Evolutionary conservation across 2,329 filamentous ascomycete genomes (phyloP).

Genomic region (Pseudogymnoascus sp.): DNA sequence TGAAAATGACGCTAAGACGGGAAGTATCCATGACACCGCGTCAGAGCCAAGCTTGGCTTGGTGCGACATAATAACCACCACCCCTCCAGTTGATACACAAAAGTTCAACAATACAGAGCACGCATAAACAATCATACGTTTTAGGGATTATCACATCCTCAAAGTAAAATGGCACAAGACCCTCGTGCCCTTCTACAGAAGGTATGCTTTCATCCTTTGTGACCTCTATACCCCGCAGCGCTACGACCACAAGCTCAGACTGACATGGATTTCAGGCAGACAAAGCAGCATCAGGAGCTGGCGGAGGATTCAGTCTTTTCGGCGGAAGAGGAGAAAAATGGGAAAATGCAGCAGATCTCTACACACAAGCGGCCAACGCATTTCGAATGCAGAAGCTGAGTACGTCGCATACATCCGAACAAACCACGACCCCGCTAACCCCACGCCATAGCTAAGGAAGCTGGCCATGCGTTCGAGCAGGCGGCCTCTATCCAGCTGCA

Average conservation of each 20-base stretch:
- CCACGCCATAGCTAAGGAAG: conserved; percentile 52
- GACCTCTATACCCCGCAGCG: background rate
- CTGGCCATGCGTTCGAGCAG: conserved; percentile 78
- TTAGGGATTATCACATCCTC: conserved; percentile 8
- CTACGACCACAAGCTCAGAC: conserved; percentile 18
- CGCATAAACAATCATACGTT: conserved; percentile 12
- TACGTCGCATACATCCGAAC: conserved; percentile 34
- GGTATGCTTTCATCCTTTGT: conserved; percentile 37
- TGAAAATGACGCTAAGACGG: conserved; percentile 2
- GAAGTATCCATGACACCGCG: conserved; percentile 8
- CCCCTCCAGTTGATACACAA: background rate
- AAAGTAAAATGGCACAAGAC: conserved; percentile 60
- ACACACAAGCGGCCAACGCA: conserved; percentile 81
- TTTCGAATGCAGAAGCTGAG: conserved; percentile 83
- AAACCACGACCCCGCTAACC: background rate
- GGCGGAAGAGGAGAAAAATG: conserved; percentile 82
- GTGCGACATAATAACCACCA: background rate
- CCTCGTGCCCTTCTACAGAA: conserved; percentile 73
- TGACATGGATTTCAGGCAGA: conserved; percentile 59
- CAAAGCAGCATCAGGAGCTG: conserved; percentile 67
- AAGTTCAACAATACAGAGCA: conserved; percentile 6
- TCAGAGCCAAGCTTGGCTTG: conserved; percentile 8
- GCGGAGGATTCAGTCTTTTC: conserved; percentile 82
- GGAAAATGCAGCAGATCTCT: conserved; percentile 81
- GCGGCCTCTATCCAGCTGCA: conserved; percentile 74